These are phyloP conservation scores for Astragalus glycyphyllos DNA, from an alignment of 306 rosid genomes.

Conservation along the genomic window DNA sequence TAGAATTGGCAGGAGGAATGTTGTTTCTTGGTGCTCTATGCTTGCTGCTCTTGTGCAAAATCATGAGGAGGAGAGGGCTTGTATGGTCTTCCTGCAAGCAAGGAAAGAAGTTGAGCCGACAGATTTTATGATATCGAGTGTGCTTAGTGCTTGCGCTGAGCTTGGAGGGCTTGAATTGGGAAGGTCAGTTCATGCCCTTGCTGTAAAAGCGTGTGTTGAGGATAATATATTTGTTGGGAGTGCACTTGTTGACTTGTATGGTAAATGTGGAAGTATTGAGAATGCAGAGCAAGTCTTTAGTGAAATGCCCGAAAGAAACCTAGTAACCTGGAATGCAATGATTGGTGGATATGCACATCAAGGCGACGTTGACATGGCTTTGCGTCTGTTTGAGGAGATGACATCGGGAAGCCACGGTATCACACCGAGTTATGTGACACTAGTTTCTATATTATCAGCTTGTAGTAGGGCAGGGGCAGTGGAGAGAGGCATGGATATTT, in stretches of 20 bases:
- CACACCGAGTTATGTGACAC: constrained; percentile 68
- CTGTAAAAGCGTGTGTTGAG: constrained; percentile 72
- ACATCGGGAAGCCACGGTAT: constrained; percentile 33
- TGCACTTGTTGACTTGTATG: constrained; percentile 87
- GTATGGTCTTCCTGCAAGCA: constrained; percentile 60
- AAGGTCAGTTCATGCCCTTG: constrained; percentile 75
- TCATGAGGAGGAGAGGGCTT: constrained; percentile 79
- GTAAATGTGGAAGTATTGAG: constrained; percentile 79
- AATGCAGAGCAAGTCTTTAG: constrained; percentile 64
- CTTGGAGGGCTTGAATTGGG: constrained; percentile 80
- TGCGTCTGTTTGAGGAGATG: constrained; percentile 71
- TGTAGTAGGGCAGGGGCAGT: constrained; percentile 84
- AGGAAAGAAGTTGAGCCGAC: constrained; percentile 66
- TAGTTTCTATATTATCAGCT: constrained; percentile 76
- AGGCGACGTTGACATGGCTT: constrained; percentile 73
- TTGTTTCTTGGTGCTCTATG: constrained; percentile 86
- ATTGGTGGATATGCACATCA: constrained; percentile 76
- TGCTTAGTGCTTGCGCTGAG: constrained; percentile 83
- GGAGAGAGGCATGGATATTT: constrained; percentile 70
- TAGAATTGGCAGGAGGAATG: constrained; percentile 54
- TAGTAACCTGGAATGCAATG: constrained; percentile 79
- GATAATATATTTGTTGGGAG: constrained; percentile 80
- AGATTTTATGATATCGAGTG: constrained; percentile 78
- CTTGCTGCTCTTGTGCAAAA: constrained; percentile 70
- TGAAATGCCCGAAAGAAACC: constrained; percentile 67